Conservation (phyloP, 2,329 filamentous ascomycete genomes). For the Leptographium lundbergii region DNA sequence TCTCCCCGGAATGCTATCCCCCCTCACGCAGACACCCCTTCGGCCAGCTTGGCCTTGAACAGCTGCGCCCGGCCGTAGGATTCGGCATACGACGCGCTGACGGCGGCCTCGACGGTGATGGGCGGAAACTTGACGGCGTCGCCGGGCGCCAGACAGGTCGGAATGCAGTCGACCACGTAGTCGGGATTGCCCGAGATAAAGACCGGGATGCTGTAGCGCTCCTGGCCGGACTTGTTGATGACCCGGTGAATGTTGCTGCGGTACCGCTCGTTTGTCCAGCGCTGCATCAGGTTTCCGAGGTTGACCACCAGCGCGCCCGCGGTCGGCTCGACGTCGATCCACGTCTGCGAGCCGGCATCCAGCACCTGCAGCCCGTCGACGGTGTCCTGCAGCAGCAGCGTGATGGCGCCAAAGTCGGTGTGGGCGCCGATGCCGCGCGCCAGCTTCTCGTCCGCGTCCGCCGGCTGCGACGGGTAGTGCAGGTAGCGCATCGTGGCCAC, state of each 20-base stretch:
- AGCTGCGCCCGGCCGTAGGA: slow-evolving; percentile 9
- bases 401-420: slow-evolving; percentile 43
- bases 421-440: slow-evolving; percentile 24
- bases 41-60: slow-evolving; percentile 3
- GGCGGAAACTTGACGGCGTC: slow-evolving; percentile 5
- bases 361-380: slow-evolving; percentile 35
- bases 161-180: slow-evolving; percentile 9
- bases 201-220: slow-evolving; percentile 9
- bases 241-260: slow-evolving; percentile 41
- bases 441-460: slow-evolving; percentile 15
- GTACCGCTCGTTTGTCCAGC: slow-evolving; percentile 39
- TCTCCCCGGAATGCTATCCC: too few relatives aligned
- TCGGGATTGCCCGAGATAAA: slow-evolving; percentile 11
- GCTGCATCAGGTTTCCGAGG: slow-evolving; percentile 32
- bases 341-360: slow-evolving; percentile 26
- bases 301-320: slow-evolving; percentile 36
- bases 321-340: slow-evolving; percentile 31
- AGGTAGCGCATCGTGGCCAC: slow-evolving; percentile 45
- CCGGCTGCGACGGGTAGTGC: slow-evolving; percentile 29
- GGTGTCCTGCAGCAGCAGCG: slow-evolving; percentile 37
- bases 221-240: slow-evolving; percentile 18
- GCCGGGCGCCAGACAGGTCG: slow-evolving; percentile 1
- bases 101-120: slow-evolving; percentile 7
- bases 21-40: background rate
- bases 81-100: slow-evolving; percentile 6